Evolutionary conservation across 2,329 filamentous ascomycete genomes (phyloP), one percentile per base, ranked within the genome.

Genomic region (Bretziella fagacearum): DNA sequence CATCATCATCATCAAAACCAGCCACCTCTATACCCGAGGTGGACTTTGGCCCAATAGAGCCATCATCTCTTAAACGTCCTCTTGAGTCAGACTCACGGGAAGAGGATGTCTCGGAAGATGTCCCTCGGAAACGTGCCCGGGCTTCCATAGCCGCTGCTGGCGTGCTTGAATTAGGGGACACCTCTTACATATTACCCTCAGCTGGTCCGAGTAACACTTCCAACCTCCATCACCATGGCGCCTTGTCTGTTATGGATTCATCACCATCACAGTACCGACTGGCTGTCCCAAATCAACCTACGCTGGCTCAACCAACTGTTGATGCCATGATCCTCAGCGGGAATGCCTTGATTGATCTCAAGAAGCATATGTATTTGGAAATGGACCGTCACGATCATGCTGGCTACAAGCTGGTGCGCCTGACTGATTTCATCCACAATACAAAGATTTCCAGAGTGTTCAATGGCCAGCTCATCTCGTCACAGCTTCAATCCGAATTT

Each of bases 371-470:
- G 35, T 39, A 39, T 18, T 3, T 39, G 4, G 35, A 39, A 20
- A 39, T 39, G 35, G 35, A 39, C 17, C n/a, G 23, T 3, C 35
- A 39, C 20, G 35, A 39, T 13, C 10, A 17, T 18, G 46, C 23
- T 18, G 40, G 40, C n/a, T 48, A 48, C 17, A 35, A 18, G 17
- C 30, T 48, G 10, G 29, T 44, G 10, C 39, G 37, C 6, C 30
- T 41, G 8, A 33, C 35, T 26, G 22, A 23, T 8, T 5, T 36
- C 11, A 39, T 48, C 6, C 46, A 48, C 22, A 17, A 44, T n/a
- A 29, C 32, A 18, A 27, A 17, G 6, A 26, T 48, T 7, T 48
- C 46, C 3, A 20, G 30, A 3, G 46, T 48, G 11, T 48, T 44
- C 32, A 15, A 30, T 8, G 46, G 32, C 4, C 25, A 41, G 6